Evolutionary conservation across 441 rosid species (phyloP), one percentile per base, ranked within the genome.

Genomic region (Omphalea diandra): DNA sequence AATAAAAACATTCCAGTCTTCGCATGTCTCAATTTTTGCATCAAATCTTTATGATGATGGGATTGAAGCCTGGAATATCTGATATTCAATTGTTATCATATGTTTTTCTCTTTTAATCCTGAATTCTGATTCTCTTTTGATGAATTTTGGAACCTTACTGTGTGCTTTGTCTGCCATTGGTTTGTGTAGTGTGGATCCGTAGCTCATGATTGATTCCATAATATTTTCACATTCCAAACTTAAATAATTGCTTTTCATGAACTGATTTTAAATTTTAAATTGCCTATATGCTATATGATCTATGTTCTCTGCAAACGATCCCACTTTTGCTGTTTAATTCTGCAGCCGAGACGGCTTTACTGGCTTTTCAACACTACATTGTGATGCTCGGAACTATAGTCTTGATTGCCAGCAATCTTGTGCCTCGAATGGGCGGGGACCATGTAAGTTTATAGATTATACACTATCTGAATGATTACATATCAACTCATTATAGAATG

Each of bases 321-420:
- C 6, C 35, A 55, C 46, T 15, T 50, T 41, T 56, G 26, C 46
- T 46, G 64, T 67, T 52, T 47, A 63, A 72, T 76, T 79, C 75
- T 58, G 70, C 94, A 92, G 98, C 83, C 69, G 86, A 88, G 83
- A 79, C 89, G 10, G 65, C 79, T 73, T 67, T 92, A 24, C 71
- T 94, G 66, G 98, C 94, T 75, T 94, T 94, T 80, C 94, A 94
- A 67, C 98, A 92, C 85, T 92, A 88, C 76, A 83, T 92, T 20
- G 96, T 92, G 81, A 82, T 86, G 92, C 96, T 94, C 20, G 97
- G 98, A 73, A 87, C 96, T 66, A 79, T 85, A 29, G 96, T 94
- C n/a, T 72, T 87, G 46, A 79, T 92, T 71, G 84, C 90, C 74
- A 85, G 71, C 77, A 71, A 53, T 65, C 88, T 94, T 40, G 98